A percentile compares a stretch with the other conserved stretches of the same genome.
These are phyloP conservation scores for Paratinospora sagittata DNA, from an alignment of 164 flowering plant genomes.

Conservation along the genomic window DNA sequence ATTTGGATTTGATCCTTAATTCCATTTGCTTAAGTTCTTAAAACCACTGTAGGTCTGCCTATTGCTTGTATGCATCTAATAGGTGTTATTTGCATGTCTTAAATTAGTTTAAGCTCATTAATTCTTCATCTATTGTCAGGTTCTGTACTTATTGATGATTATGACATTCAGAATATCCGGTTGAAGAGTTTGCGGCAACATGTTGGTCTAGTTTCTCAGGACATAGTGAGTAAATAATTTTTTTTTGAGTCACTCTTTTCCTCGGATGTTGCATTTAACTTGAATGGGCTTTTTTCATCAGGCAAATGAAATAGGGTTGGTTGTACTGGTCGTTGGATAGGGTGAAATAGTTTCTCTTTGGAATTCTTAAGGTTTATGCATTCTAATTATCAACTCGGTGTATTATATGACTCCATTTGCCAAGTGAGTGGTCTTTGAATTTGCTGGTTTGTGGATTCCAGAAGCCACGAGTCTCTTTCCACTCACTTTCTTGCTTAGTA, in stretches of 20 bases:
- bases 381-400: no score
- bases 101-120: background rate
- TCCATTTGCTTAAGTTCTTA: background rate
- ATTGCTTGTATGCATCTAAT: background rate
- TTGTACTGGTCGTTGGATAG: no score
- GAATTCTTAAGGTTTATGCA: background rate
- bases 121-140: conserved; percentile 39
- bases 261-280: no score
- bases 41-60: background rate
- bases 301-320: no score
- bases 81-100: background rate
- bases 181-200: conserved; percentile 73
- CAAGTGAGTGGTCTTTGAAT: no score
- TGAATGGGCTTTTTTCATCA: no score
- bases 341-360: background rate
- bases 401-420: no score
- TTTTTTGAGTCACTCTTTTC: background rate
- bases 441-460: no score
- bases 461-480: no score
- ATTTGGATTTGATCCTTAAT: background rate
- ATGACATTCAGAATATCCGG: conserved; percentile 40
- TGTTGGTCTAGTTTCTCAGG: conserved; percentile 89
- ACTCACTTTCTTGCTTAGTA: no score
- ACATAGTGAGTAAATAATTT: conserved; percentile 53
- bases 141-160: conserved; percentile 52